These are phyloP conservation scores for Phyllosticta capitalensis DNA, from an alignment of 2,329 filamentous ascomycete species.

Conservation along the genomic window DNA sequence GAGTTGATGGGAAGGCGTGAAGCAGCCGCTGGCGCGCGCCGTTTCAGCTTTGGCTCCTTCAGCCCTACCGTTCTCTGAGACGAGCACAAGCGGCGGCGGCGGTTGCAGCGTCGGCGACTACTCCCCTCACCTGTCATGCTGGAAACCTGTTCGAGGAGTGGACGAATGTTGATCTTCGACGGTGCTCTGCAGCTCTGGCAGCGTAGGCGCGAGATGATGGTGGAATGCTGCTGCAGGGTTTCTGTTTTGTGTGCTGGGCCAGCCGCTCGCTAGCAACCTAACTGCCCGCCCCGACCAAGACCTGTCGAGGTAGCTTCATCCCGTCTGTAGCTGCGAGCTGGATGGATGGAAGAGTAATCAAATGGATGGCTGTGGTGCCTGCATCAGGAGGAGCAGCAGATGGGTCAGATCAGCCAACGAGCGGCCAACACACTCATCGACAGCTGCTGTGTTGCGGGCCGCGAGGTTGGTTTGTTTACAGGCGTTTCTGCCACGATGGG, in stretches of 20 bases:
- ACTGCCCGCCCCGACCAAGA: background rate
- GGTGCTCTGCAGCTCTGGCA: no score
- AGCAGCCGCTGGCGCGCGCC: background rate
- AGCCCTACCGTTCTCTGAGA: background rate
- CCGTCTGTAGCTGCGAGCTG: no score
- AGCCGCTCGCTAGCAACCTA: background rate
- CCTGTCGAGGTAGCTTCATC: background rate
- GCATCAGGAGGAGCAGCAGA: background rate
- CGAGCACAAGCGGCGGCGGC: background rate
- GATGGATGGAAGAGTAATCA: no score
- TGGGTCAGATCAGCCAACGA: background rate
- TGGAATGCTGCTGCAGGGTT: background rate
- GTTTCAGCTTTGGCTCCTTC: background rate
- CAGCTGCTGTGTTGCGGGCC: no score
- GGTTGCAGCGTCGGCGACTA: background rate
- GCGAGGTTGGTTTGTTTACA: no score
- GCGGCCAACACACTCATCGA: background rate
- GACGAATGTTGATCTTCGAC: no score
- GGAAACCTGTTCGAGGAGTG: background rate
- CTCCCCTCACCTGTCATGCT: background rate
- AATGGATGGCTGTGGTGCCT: background rate
- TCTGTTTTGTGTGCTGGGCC: background rate
- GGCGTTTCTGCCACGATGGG: no score
- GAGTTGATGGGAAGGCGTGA: background rate
- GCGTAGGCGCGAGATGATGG: no score